Evolutionary conservation across 2,329 filamentous ascomycete genomes (phyloP).

Genomic region (Domatiomyces globalis): DNA sequence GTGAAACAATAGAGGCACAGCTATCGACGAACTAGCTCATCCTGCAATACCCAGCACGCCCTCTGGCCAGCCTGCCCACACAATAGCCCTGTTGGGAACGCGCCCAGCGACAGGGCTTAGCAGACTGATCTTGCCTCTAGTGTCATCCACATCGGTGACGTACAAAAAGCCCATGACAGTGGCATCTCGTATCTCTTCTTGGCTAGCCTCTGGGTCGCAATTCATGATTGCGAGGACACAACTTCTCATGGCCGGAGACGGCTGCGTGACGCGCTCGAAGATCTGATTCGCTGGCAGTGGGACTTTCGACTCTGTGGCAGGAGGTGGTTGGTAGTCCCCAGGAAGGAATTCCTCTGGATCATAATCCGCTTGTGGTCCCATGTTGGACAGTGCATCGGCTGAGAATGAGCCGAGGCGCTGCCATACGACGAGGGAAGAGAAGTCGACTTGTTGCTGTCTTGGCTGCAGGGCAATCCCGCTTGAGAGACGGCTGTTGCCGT

Average conservation of each 20-base stretch:
- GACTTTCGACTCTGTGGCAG: conserved; percentile 9
- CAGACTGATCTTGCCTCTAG: conserved; percentile 64
- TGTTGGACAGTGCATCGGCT: neutral
- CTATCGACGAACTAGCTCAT: neutral
- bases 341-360: conserved; percentile 30
- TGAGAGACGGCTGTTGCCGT: conserved; percentile 48
- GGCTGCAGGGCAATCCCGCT: conserved; percentile 61
- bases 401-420: conserved; percentile 34
- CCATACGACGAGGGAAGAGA: conserved; percentile 60
- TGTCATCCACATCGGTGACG: conserved; percentile 78
- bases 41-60: conserved; percentile 54
- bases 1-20: neutral
- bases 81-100: conserved; percentile 62
- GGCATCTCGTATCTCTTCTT: conserved; percentile 56
- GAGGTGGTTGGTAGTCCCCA: conserved; percentile 20
- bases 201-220: conserved; percentile 52
- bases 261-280: conserved; percentile 20
- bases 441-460: conserved; percentile 72
- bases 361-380: conserved; percentile 20
- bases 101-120: conserved; percentile 72
- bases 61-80: conserved; percentile 80
- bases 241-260: conserved; percentile 48
- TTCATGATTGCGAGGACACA: conserved; percentile 75
- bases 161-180: conserved; percentile 88
- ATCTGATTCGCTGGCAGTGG: conserved; percentile 15